A percentile compares a stretch with the other conserved stretches of the same genome.
Conservation (phyloP, 225 moss, liverwort and hornwort species). For the Marchantia paleacea region DNA sequence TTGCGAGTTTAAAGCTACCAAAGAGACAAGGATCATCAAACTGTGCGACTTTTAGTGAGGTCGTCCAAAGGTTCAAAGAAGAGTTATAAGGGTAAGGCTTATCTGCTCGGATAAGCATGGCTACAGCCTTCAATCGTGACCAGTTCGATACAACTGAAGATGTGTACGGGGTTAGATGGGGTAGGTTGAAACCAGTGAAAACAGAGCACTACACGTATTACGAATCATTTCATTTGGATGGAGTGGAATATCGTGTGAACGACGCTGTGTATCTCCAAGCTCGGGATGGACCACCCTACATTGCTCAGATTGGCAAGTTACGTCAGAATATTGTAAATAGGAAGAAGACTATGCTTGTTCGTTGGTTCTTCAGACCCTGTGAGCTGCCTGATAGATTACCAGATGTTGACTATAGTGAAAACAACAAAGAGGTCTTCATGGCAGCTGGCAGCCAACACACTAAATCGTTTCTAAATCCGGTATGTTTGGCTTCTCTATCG, state of each 20-base stretch:
- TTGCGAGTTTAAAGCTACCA: too few species aligned
- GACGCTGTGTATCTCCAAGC: constrained; percentile 22
- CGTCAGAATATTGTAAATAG: constrained; percentile 7
- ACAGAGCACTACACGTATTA: constrained; percentile 8
- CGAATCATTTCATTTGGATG: constrained; percentile 18
- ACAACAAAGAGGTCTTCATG: constrained; percentile 32
- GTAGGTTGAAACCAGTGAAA: constrained; percentile 2
- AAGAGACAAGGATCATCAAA: too few species aligned
- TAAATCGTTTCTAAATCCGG: constrained; percentile 20
- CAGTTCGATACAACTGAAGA: constrained; percentile 7
- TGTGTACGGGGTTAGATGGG: constrained; percentile 21
- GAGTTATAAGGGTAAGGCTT: background rate
- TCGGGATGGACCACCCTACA: constrained; percentile 22
- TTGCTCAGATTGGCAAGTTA: constrained; percentile 21
- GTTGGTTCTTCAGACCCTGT: constrained; percentile 40
- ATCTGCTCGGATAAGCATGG: background rate
- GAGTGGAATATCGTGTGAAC: constrained; percentile 13
- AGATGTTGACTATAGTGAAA: constrained; percentile 27
- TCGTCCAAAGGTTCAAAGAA: background rate
- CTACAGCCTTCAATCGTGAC: background rate
- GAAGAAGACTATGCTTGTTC: constrained; percentile 29
- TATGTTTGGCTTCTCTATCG: background rate
- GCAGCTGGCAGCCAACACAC: constrained; percentile 8
- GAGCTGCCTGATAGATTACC: constrained; percentile 33
- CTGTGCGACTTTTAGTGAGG: background rate